Percentiles rank a stretch among this genome's conserved stretches.
These are phyloP conservation scores for Tulasnella calospora DNA, from an alignment of 768 basidiomycete genomes.

Conservation along the genomic window DNA sequence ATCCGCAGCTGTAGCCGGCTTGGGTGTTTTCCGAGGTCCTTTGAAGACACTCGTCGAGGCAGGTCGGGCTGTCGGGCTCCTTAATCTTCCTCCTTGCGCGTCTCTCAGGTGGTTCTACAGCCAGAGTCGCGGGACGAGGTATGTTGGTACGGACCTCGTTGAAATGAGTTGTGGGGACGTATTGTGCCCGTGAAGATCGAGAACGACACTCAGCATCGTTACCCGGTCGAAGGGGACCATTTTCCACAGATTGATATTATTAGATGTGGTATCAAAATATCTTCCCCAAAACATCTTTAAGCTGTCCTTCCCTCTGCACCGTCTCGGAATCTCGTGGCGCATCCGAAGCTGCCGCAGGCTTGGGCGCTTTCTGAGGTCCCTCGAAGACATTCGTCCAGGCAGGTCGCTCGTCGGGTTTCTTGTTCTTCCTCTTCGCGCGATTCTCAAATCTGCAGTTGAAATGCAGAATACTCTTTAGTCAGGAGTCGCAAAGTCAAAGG, in stretches of 20 bases:
- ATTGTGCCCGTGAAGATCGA: too few relatives aligned
- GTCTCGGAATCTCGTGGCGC: slow-evolving; percentile 13
- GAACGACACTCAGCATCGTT: too few relatives aligned
- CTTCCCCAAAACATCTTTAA: slow-evolving; percentile 16
- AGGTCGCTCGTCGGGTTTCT: slow-evolving; percentile 19
- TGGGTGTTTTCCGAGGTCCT: too few relatives aligned
- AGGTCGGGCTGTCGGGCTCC: too few relatives aligned
- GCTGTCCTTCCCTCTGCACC: neutral
- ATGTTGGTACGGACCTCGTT: too few relatives aligned
- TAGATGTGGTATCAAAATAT: neutral
- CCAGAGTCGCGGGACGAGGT: too few relatives aligned
- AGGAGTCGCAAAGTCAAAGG: neutral
- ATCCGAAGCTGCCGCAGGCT: slow-evolving; percentile 24
- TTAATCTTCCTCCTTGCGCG: too few relatives aligned
- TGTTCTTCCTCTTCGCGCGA: slow-evolving; percentile 41
- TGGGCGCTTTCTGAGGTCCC: slow-evolving; percentile 39
- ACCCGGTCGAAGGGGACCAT: neutral
- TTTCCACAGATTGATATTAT: neutral
- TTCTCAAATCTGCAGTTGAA: neutral
- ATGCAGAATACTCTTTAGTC: neutral
- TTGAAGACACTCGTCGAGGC: too few relatives aligned
- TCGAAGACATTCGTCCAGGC: slow-evolving; percentile 33
- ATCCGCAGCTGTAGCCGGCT: too few relatives aligned
- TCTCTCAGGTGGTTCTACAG: too few relatives aligned
- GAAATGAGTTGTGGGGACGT: too few relatives aligned